Percentiles rank a stretch among this genome's conserved stretches.
Evolutionary conservation across 495 filamentous ascomycete species (phyloP).

Genomic region (Penicillium argentinense): DNA sequence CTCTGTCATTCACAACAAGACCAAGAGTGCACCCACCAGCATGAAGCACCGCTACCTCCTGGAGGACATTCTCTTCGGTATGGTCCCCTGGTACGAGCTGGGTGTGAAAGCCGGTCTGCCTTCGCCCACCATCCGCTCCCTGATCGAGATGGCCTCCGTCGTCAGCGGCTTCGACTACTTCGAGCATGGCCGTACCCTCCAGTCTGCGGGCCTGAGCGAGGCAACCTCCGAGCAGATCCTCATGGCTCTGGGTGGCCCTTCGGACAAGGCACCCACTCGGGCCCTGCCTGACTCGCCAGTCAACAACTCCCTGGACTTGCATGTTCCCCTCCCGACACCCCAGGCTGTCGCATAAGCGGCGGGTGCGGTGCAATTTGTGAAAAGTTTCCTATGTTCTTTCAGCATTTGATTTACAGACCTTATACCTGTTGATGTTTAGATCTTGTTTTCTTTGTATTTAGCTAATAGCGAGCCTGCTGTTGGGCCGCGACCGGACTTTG

Average conservation of each 20-base stretch:
- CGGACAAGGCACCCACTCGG: conserved; percentile 7
- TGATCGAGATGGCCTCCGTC: conserved; percentile 19
- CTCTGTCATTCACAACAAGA: conserved; percentile 22
- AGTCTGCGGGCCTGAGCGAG: conserved; percentile 69
- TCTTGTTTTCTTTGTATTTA: not conserved
- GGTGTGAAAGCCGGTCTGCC: conserved; percentile 14
- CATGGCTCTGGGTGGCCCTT: conserved; percentile 58
- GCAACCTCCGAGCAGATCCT: conserved; percentile 77
- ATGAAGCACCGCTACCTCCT: conserved; percentile 18
- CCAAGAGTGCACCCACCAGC: conserved; percentile 15
- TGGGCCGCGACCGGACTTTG: no score
- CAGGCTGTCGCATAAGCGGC: conserved; percentile 7
- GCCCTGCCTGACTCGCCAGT: conserved; percentile 6
- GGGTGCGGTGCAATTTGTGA: not conserved
- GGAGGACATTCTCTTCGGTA: conserved; percentile 15
- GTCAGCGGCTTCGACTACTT: conserved; percentile 64
- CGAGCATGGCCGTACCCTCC: conserved; percentile 83
- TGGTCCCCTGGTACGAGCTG: conserved; percentile 22
- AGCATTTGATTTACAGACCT: not conserved
- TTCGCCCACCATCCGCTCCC: conserved; percentile 16
- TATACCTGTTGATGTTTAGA: not conserved
- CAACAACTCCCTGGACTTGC: conserved; percentile 4
- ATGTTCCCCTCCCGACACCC: conserved; percentile 10
- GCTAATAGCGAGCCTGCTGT: no score
- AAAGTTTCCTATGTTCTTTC: not conserved